Evolutionary conservation across 2,329 filamentous ascomycete genomes (phyloP).

Genomic region (Neospermospora avenae): DNA sequence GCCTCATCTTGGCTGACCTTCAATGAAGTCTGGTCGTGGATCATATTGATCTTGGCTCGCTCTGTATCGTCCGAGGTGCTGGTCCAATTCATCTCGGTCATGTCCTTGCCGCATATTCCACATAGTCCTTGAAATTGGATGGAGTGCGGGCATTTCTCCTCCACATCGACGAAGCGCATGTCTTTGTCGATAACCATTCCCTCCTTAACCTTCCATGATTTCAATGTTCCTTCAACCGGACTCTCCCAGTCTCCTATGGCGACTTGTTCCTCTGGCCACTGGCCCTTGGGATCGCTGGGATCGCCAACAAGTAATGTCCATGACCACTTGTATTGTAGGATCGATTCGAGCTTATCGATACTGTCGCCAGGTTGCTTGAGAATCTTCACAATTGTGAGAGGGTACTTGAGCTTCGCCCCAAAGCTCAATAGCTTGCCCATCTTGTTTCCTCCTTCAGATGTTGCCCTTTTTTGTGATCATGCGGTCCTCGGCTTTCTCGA

Average conservation of each 20-base stretch:
- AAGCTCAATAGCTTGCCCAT: slow-evolving; percentile 50
- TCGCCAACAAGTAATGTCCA: slow-evolving; percentile 70
- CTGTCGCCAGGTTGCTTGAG: slow-evolving; percentile 72
- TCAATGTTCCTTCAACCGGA: slow-evolving; percentile 75
- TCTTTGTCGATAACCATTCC: slow-evolving; percentile 62
- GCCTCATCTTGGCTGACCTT: slow-evolving; percentile 83
- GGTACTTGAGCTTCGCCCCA: slow-evolving; percentile 74
- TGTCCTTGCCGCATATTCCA: slow-evolving; percentile 89
- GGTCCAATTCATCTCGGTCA: slow-evolving; percentile 87
- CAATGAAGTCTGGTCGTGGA: slow-evolving; percentile 84
- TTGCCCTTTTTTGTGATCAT: slow-evolving; percentile 32
- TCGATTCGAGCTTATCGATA: slow-evolving; percentile 70
- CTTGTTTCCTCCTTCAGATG: slow-evolving; percentile 32
- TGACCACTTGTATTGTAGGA: slow-evolving; percentile 86
- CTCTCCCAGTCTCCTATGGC: slow-evolving; percentile 76
- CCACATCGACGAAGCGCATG: slow-evolving; percentile 66
- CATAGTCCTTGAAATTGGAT: slow-evolving; percentile 90
- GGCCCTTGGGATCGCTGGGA: slow-evolving; percentile 50
- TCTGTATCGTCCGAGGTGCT: slow-evolving; percentile 74
- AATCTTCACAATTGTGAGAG: slow-evolving; percentile 86
- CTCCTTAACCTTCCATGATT: slow-evolving; percentile 70
- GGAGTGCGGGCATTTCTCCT: slow-evolving; percentile 88
- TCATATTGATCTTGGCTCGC: slow-evolving; percentile 91
- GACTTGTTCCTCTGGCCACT: slow-evolving; percentile 65
- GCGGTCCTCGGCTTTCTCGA: slow-evolving; percentile 19